These are phyloP conservation scores for Rhizophagus prolifer DNA, from an alignment of 192 early-diverging fungal species.

Conservation along the genomic window DNA sequence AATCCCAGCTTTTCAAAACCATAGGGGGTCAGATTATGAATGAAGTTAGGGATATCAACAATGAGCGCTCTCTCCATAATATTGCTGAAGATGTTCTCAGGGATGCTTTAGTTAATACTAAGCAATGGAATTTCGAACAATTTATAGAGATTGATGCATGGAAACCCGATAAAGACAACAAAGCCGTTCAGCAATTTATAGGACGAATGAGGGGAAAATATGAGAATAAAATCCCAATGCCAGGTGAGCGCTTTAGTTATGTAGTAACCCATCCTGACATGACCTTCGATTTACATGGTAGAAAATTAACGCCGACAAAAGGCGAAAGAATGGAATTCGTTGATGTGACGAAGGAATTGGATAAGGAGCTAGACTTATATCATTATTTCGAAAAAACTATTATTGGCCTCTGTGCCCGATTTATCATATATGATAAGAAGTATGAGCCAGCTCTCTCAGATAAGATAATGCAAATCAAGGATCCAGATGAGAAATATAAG, in stretches of 20 bases:
- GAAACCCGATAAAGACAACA: not conserved
- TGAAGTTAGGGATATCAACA: not conserved
- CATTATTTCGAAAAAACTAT: constrained; percentile 7
- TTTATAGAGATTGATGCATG: not conserved
- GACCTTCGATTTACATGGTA: not conserved
- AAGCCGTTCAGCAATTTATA: not conserved
- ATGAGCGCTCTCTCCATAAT: not conserved
- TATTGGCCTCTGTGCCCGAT: not conserved
- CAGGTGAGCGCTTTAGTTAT: constrained; percentile 9
- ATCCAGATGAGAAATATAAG: not conserved
- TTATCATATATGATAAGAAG: constrained; percentile 6
- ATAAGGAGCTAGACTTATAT: not conserved
- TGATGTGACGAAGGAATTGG: not conserved
- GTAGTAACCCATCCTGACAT: not conserved
- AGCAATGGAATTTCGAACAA: no score
- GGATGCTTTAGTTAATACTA: no score
- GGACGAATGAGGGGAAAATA: not conserved
- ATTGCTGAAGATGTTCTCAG: constrained; percentile 11
- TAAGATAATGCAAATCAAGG: not conserved
- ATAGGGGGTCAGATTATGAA: constrained; percentile 14
- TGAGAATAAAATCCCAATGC: not conserved
- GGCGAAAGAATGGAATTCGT: not conserved
- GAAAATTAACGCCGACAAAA: not conserved
- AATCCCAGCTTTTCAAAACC: not conserved
- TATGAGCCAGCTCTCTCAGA: not conserved